phyloP scores from a whole-genome alignment of 2,329 filamentous ascomycete species.

The Nectriaceae sp. region DNA sequence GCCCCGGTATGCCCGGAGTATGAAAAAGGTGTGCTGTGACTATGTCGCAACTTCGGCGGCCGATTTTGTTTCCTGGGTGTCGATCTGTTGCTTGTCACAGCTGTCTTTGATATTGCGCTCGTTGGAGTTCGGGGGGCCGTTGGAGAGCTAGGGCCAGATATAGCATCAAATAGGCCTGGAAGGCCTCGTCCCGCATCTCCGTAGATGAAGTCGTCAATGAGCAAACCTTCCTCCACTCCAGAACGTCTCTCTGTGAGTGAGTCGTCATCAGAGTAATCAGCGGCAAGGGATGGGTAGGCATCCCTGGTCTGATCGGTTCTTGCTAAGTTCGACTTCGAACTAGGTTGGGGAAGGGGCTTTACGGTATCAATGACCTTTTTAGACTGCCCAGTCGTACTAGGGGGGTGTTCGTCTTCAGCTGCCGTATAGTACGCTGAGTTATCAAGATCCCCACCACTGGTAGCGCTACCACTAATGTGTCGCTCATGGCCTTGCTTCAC shows the following conservation, averaged over 20 bases:
- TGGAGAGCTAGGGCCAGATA: conserved; percentile 11
- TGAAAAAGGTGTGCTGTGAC: conserved; percentile 8
- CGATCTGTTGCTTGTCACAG: conserved; percentile 12
- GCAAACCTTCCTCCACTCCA: conserved; percentile 23
- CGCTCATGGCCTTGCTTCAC: conserved; percentile 27
- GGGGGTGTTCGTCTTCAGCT: conserved; percentile 18
- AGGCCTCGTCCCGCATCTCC: conserved; percentile 22
- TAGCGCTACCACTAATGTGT: conserved; percentile 9
- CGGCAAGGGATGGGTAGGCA: conserved; percentile 23
- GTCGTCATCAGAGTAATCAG: conserved; percentile 31
- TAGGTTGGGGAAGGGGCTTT: no score
- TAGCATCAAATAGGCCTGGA: conserved; percentile 30
- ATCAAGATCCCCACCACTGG: not conserved
- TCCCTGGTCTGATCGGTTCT: no score
- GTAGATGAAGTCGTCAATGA: conserved; percentile 30
- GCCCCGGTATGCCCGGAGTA: conserved; percentile 3
- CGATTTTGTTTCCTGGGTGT: conserved; percentile 6
- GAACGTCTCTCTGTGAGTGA: conserved; percentile 23
- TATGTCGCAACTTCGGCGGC: conserved; percentile 8
- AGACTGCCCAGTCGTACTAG: conserved; percentile 8
- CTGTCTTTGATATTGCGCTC: conserved; percentile 7
- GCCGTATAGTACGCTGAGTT: conserved; percentile 11
- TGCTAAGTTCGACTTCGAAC: no score
- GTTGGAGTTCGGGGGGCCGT: not conserved
- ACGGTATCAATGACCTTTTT: not conserved